Evolutionary conservation across 331 rosid species (phyloP), one percentile per base, ranked within the genome.

Genomic region (Arachis monticola): DNA sequence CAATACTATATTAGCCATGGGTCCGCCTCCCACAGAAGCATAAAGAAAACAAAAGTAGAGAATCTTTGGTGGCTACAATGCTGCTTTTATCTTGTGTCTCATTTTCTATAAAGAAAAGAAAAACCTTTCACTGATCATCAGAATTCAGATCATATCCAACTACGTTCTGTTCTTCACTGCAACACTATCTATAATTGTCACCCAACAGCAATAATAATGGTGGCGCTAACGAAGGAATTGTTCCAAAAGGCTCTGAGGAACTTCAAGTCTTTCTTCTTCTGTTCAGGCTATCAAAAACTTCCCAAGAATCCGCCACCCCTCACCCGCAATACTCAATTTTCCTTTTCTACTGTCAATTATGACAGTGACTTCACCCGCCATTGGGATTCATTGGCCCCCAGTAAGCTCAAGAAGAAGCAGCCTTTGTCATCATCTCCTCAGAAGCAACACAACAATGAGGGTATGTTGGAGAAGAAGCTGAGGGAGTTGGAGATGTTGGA

Each of bases 401-500:
- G 41, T 35, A 35, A 35, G 40, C 40, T 35, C 53, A 76, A 83
- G 74, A 82, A 78, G 81, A 69, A 77, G 51, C 10, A 10, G 2
- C 63, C n/a, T 22, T 10, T 47, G 30, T 8, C 82, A 58, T 44
- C 75, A 22, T 3, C 56, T 1, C 58, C 61, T 11, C 5, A 35
- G 40, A 35, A 35, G 40, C 40, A 31, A 32, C 62, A 70, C 42
- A 69, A 45, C 10, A 83, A 65, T 50, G 4, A 46, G 63, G 74
- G 63, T n/a, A 17, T 83, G 83, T 81, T 92, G 69, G 91, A 83
- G 44, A 62, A 87, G 71, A 95, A 88, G 87, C 80, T 95, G 59
- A 95, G 82, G 80, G 97, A 90, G 79, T 65, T 95, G 84, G 92
- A 88, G 80, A 82, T 75, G 91, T 41, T 91, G 83, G 97, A 93